These are phyloP conservation scores for Beauveria rudraprayagi DNA, from an alignment of 2,329 filamentous ascomycete species.

Conservation along the genomic window DNA sequence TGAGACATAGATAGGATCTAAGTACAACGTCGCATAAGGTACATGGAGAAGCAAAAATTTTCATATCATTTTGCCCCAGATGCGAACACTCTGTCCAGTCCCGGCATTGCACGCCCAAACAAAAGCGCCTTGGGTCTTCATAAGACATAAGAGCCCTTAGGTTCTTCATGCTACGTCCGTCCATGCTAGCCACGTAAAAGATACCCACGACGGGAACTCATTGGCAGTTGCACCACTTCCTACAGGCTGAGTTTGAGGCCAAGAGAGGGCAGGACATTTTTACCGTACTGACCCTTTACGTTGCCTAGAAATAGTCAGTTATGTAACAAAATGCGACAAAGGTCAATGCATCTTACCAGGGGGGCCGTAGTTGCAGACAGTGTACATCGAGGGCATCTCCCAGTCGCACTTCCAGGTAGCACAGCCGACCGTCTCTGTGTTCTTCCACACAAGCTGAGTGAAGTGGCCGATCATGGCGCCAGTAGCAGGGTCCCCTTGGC, in stretches of 20 bases:
- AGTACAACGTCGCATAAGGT: constrained; percentile 17
- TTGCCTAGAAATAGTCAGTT: constrained; percentile 35
- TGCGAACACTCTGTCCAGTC: constrained; percentile 6
- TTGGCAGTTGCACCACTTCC: constrained; percentile 1
- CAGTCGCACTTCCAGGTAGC: constrained; percentile 65
- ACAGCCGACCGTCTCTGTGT: constrained; percentile 30
- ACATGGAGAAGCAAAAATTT: constrained; percentile 17
- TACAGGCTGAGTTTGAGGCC: constrained; percentile 20
- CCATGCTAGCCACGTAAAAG: constrained; percentile 8
- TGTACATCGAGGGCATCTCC: constrained; percentile 56
- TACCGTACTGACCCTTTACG: constrained; percentile 40
- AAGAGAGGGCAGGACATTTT: constrained; percentile 39
- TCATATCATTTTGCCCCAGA: constrained; percentile 12
- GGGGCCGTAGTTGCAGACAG: constrained; percentile 80
- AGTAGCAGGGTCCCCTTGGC: constrained; percentile 46
- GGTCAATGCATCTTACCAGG: constrained; percentile 49
- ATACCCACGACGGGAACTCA: background rate
- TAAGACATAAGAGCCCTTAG: background rate
- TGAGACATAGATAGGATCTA: constrained; percentile 12
- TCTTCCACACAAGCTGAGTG: constrained; percentile 36
- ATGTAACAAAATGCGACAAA: background rate
- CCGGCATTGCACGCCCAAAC: constrained; percentile 7
- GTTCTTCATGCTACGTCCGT: constrained; percentile 8
- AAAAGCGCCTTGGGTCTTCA: background rate
- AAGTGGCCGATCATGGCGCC: constrained; percentile 52